Conservation (phyloP, 2,329 filamentous ascomycete species). For the Hansfordia pulvinata region DNA sequence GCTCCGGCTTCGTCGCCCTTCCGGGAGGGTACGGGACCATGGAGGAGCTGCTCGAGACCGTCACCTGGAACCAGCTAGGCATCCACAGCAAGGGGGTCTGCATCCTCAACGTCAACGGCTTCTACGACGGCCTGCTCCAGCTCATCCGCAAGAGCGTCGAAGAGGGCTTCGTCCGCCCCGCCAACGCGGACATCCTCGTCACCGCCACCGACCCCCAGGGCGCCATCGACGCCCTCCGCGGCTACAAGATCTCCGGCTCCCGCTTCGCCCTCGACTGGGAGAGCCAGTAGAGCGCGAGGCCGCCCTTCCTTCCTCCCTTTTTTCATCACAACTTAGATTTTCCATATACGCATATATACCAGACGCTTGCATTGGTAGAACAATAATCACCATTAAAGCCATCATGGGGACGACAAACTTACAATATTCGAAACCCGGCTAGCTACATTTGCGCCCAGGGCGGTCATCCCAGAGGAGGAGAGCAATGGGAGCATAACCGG, state of each 20-base stretch:
- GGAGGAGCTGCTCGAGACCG: conserved; percentile 86
- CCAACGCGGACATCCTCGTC: conserved; percentile 63
- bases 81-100: conserved; percentile 75
- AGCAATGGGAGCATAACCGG: too few relatives aligned
- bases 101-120: conserved; percentile 76
- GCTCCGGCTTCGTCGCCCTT: conserved; percentile 80
- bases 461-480: too few relatives aligned
- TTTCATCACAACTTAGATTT: too few relatives aligned
- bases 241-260: conserved; percentile 68
- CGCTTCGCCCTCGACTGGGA: too few relatives aligned
- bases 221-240: conserved; percentile 53
- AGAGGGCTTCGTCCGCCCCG: conserved; percentile 61
- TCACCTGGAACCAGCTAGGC: conserved; percentile 92
- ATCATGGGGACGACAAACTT: too few relatives aligned
- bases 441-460: too few relatives aligned
- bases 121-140: conserved; percentile 74
- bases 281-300: too few relatives aligned
- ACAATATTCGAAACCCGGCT: too few relatives aligned
- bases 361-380: too few relatives aligned
- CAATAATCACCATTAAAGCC: too few relatives aligned
- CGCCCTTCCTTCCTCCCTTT: too few relatives aligned
- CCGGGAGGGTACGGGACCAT: conserved; percentile 82
- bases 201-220: conserved; percentile 61
- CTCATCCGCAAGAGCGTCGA: conserved; percentile 70
- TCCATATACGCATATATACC: too few relatives aligned